These are phyloP conservation scores for Helianthus tuberosus DNA, from an alignment of 129 eudicot species.

Conservation along the genomic window DNA sequence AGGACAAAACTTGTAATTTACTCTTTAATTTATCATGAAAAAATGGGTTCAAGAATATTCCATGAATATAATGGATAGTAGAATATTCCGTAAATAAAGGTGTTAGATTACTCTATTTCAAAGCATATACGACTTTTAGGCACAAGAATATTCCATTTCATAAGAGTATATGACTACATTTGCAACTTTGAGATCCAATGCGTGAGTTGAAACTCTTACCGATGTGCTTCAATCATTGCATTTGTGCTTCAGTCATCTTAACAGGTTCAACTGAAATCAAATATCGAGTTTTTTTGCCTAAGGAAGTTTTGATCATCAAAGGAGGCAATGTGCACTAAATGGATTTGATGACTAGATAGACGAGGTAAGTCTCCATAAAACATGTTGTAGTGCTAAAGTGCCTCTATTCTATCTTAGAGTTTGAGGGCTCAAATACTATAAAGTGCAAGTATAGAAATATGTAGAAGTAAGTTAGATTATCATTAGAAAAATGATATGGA, in stretches of 20 bases:
- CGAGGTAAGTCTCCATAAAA: background rate
- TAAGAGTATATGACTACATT: slow-evolving; percentile 6
- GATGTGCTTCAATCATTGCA: background rate
- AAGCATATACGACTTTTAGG: slow-evolving; percentile 9
- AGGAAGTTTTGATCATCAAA: background rate
- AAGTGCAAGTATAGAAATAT: no score
- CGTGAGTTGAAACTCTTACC: background rate
- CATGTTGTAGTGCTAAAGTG: no score
- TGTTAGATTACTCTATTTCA: background rate
- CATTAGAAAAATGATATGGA: no score
- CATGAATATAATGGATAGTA: background rate
- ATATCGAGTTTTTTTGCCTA: background rate
- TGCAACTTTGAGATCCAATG: slow-evolving; percentile 1
- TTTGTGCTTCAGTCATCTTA: background rate
- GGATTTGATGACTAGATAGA: background rate
- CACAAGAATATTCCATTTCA: slow-evolving; percentile 3
- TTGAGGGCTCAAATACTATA: no score
- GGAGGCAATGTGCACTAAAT: background rate
- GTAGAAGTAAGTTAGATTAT: no score
- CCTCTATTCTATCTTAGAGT: no score
- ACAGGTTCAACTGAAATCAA: background rate
- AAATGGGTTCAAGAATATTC: background rate
- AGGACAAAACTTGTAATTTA: no score
- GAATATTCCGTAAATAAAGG: background rate
- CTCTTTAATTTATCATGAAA: background rate